Evolutionary conservation across 345 rosid genomes (phyloP).

Genomic region (Anastatica hierochuntica): DNA sequence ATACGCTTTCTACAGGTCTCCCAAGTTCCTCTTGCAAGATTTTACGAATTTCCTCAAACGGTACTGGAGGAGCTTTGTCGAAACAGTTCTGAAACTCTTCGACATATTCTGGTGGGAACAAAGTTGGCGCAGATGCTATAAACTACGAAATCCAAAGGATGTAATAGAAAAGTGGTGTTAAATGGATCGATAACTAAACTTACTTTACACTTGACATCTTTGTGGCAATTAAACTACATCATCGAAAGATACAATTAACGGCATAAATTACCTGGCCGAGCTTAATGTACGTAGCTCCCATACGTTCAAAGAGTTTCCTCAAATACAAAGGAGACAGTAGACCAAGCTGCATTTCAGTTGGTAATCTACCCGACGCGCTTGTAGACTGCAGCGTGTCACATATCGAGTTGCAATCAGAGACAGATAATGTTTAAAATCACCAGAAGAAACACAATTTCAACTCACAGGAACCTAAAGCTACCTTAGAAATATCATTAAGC

Average conservation of each 20-base stretch:
- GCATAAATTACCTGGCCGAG: conserved; percentile 67
- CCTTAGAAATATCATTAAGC: conserved; percentile 80
- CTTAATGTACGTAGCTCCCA: conserved; percentile 98
- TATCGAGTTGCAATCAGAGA: background rate
- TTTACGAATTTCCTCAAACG: conserved; percentile 60
- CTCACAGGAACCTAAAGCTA: conserved; percentile 7
- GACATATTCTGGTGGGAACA: conserved; percentile 85
- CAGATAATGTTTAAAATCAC: background rate
- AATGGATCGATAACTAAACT: background rate
- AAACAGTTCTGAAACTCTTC: conserved; percentile 90
- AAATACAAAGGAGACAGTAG: conserved; percentile 76
- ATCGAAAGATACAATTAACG: background rate
- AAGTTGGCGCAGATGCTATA: conserved; percentile 88
- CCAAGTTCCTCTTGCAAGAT: conserved; percentile 80
- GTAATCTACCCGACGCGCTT: conserved; percentile 48
- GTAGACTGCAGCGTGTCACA: conserved; percentile 37
- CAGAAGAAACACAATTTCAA: background rate
- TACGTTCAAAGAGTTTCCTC: conserved; percentile 87
- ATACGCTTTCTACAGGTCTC: conserved; percentile 72
- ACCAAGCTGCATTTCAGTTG: conserved; percentile 67
- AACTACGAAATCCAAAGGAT: conserved; percentile 37
- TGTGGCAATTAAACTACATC: background rate
- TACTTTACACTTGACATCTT: background rate
- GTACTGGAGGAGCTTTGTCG: conserved; percentile 80
- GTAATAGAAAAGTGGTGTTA: background rate